Evolutionary conservation across 1,284 basidiomycete genomes (phyloP).

Genomic region (Athelia psychrophila): DNA sequence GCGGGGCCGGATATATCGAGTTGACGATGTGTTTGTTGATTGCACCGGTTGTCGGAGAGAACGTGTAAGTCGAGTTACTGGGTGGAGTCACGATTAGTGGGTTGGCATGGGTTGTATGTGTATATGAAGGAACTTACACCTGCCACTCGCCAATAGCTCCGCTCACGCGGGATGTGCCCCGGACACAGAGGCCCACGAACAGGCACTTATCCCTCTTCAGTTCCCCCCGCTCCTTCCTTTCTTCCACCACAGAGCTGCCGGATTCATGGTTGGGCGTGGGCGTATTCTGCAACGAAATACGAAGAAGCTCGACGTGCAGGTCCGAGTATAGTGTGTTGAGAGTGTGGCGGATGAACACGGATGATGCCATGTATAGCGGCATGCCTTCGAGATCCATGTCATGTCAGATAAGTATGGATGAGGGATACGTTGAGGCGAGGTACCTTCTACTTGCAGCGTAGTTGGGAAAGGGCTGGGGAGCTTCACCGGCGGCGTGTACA

Average conservation of each 20-base stretch:
- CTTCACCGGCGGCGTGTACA: slow-evolving; percentile 62
- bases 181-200: slow-evolving; percentile 51
- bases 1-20: slow-evolving; percentile 72
- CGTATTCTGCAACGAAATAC: slow-evolving; percentile 36
- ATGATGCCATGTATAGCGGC: slow-evolving; percentile 67
- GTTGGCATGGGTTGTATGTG: slow-evolving; percentile 1
- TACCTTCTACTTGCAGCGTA: slow-evolving; percentile 68
- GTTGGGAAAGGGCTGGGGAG: slow-evolving; percentile 69
- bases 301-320: slow-evolving; percentile 52
- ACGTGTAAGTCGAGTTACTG: slow-evolving; percentile 73
- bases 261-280: slow-evolving; percentile 20
- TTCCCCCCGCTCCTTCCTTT: slow-evolving; percentile 9
- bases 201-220: slow-evolving; percentile 48
- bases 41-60: slow-evolving; percentile 62
- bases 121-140: slow-evolving; percentile 45
- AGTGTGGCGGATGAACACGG: slow-evolving; percentile 66
- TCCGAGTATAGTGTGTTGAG: slow-evolving; percentile 72
- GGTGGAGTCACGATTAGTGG: slow-evolving; percentile 2
- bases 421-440: slow-evolving; percentile 10
- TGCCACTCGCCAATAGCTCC: slow-evolving; percentile 61
- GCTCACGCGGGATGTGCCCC: slow-evolving; percentile 58
- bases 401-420: not conserved
- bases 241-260: slow-evolving; percentile 10
- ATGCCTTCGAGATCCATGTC: slow-evolving; percentile 44
- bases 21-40: slow-evolving; percentile 63